Percentiles rank a stretch among this genome's conserved stretches.
These are phyloP conservation scores for Alternaria sp. DNA, from an alignment of 2,329 filamentous ascomycete species.

Conservation along the genomic window DNA sequence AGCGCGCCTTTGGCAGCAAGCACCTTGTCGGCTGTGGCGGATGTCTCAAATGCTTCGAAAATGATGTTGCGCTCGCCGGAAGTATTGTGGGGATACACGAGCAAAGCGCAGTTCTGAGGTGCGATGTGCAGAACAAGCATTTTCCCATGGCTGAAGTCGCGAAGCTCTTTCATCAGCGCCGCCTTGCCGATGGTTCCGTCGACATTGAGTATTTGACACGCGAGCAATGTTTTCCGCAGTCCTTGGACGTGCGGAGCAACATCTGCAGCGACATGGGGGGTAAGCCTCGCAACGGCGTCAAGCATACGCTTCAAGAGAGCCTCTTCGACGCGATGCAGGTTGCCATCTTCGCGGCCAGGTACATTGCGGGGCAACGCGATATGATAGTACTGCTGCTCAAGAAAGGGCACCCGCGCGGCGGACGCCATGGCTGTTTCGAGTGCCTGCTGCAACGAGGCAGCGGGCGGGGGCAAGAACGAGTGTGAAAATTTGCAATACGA, in stretches of 20 bases:
- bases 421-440: conserved; percentile 24
- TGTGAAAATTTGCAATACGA: not conserved
- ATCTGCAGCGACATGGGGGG: conserved; percentile 11
- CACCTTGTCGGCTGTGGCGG: conserved; percentile 60
- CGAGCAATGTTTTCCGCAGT: conserved; percentile 21
- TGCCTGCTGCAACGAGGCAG: conserved; percentile 8
- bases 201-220: conserved; percentile 29
- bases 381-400: conserved; percentile 45
- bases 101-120: conserved; percentile 58
- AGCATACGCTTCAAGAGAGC: conserved; percentile 41
- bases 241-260: conserved; percentile 19
- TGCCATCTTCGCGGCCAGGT: conserved; percentile 43
- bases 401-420: conserved; percentile 11
- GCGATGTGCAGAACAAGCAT: conserved; percentile 54
- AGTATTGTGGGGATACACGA: conserved; percentile 45
- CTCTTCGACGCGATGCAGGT: conserved; percentile 33
- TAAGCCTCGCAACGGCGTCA: conserved; percentile 27
- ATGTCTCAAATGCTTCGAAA: conserved; percentile 69
- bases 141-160: conserved; percentile 15
- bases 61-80: conserved; percentile 40
- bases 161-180: conserved; percentile 27
- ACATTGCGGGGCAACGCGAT: conserved; percentile 49
- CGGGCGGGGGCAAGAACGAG: not conserved
- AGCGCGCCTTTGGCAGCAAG: conserved; percentile 61
- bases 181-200: conserved; percentile 32